A percentile compares a stretch with the other conserved stretches of the same genome.
These are phyloP conservation scores for Colletotrichum abscissum DNA, from an alignment of 2,329 filamentous ascomycete species.

Conservation along the genomic window DNA sequence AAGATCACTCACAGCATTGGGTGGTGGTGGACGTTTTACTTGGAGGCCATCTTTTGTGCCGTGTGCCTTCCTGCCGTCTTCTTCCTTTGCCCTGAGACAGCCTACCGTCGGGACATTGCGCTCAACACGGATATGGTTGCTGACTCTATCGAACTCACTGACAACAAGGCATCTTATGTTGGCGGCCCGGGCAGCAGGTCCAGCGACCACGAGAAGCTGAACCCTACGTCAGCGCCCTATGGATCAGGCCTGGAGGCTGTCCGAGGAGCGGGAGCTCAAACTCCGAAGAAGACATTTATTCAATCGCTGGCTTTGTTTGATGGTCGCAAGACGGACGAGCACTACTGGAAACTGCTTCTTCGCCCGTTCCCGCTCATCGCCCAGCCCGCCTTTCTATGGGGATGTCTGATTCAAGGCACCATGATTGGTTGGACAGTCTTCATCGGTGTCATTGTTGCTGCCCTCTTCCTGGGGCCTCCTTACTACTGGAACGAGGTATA, in stretches of 20 bases:
- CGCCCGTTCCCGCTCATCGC: conserved; percentile 85
- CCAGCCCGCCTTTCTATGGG: conserved; percentile 89
- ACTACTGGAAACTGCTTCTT: conserved; percentile 72
- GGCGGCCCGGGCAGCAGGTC: background rate
- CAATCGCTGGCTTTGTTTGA: conserved; percentile 78
- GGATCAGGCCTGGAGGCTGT: background rate
- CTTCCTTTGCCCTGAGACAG: conserved; percentile 84
- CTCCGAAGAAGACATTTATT: conserved; percentile 66
- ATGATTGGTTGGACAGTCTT: conserved; percentile 97
- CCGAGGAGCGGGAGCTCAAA: conserved; percentile 39
- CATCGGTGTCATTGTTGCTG: conserved; percentile 85
- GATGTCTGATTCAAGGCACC: conserved; percentile 82
- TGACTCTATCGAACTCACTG: conserved; percentile 41
- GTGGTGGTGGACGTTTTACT: conserved; percentile 91
- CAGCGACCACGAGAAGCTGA: conserved; percentile 8
- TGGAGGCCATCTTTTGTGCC: conserved; percentile 86
- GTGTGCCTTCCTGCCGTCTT: conserved; percentile 77
- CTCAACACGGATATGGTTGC: conserved; percentile 77
- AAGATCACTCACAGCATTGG: conserved; percentile 81
- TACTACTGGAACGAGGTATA: conserved; percentile 84
- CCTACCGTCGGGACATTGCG: conserved; percentile 73
- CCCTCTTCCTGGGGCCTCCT: conserved; percentile 83
- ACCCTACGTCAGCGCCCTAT: background rate
- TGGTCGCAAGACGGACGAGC: conserved; percentile 83
- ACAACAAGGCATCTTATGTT: background rate